Evolutionary conservation across 768 basidiomycete genomes (phyloP), one percentile per base, ranked within the genome.

Genomic region (Galerina marginata): DNA sequence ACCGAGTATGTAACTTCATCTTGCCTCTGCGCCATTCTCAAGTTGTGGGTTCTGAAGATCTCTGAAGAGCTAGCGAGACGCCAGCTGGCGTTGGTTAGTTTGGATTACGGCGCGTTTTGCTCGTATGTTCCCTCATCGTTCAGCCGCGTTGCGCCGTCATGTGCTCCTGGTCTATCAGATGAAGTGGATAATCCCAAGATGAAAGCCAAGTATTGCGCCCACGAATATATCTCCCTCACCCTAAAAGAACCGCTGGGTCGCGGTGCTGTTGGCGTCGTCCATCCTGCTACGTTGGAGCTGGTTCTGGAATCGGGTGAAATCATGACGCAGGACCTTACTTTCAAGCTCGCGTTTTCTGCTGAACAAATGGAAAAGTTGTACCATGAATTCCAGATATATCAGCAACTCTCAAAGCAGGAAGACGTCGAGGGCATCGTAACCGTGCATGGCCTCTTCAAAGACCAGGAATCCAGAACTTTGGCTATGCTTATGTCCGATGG

Each of bases 301-400:
- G 20, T 20, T 23, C 12, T 55, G 23, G 50, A 36, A 39, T 11
- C 25, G 2, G 50, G 50, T 16, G 40, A 38, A 37, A 39, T 11
- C 2, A 14, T 57, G n/a, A 39, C 20, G 36, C 49, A 46, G 16
- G 48, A 46, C 12, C 20, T 64, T 5, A 51, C 60, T 6, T 33
- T 63, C 23, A 69, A 69, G 49, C 51, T 69, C 25, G 64, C 63
- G 0, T 64, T 67, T 20, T 49, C 38, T 3, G 14, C 20, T 1
- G 39, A 39, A 11, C 54, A 62, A 29, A 23, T 54, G 39, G 26
- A 63, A 33, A 62, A 59, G 16, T 16, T 71, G 45, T 42, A 26
- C 1, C 57, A 53, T 39, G 51, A 53, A 20, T 53, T 37, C n/a
- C 6, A 20, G 7, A 53, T 38, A 14, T 53, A 53, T 37, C 9